Conservation (phyloP, 2,329 filamentous ascomycete genomes). For the Cytospora piceicola region DNA sequence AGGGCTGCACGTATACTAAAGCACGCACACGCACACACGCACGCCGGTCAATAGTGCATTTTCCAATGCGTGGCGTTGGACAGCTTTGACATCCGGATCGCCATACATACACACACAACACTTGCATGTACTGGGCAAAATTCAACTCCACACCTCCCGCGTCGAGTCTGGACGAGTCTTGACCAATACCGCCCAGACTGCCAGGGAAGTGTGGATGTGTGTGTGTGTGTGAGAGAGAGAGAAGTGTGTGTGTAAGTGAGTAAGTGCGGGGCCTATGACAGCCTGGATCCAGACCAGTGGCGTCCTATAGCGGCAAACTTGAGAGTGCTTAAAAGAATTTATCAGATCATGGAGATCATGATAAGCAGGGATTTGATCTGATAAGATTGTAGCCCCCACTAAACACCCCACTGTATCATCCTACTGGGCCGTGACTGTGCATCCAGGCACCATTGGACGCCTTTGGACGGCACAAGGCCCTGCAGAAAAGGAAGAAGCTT, state of each 20-base stretch:
- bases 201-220: not conserved
- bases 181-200: not conserved
- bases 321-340: not conserved
- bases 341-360: conserved; percentile 19
- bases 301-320: not conserved
- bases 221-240: not conserved
- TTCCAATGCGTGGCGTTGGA: no score
- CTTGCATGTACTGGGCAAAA: not conserved
- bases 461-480: not conserved
- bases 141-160: not conserved
- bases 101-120: no score
- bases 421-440: not conserved
- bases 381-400: conserved; percentile 25
- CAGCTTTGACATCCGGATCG: no score
- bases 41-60: no score
- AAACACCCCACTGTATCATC: not conserved
- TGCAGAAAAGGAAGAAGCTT: not conserved
- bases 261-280: not conserved
- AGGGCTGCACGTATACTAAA: not conserved
- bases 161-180: not conserved
- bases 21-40: not conserved
- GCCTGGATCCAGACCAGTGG: not conserved
- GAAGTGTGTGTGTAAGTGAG: not conserved
- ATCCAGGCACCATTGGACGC: not conserved
- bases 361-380: conserved; percentile 11